Evolutionary conservation across 805 yeast species (phyloP), one percentile per base, ranked within the genome.

Genomic region (Myxozyma mucilagina): DNA sequence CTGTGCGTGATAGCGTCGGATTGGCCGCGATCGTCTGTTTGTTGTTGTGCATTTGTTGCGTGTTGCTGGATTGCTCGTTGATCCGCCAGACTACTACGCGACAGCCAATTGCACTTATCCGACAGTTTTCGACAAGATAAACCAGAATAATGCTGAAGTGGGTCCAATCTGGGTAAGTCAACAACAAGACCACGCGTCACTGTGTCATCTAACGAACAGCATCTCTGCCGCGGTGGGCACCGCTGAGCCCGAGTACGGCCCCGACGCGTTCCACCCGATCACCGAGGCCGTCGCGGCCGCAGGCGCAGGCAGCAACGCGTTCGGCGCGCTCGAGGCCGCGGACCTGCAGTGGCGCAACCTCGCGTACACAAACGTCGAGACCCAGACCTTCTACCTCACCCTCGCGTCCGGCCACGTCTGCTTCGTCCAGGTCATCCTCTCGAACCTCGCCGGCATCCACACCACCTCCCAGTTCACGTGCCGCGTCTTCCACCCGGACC

Each of bases 211-310:
- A n/a, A n/a, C n/a, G n/a, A n/a, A 41, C 45, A 53, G 62, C 24
- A 34, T 89, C 56, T 89, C 97, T n/a, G 94, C 96, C 5, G 94
- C 91, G 49, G 93, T 97, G 5, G 99, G 99, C 57, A 84, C 96
- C 11, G 97, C 97, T 1, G 99, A 94, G 75, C 99, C 99, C 31
- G 96, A 88, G 72, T 94, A 94, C 71, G 99, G 99, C 56, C 82
- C 87, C 44, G 97, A 87, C 53, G 96, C 96, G 44, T 89, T 94
- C 67, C 93, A 87, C 70, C 83, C 97, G n/a, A 84, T 92, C 60
- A 83, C 88, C 45, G 83, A 82, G 41, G 73, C 84, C 48, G 84
- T 87, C 49, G 82, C 78, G 36, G 76, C 70, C 64, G 79, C 80
- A 43, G n/a, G n/a, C n/a, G n/a, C n/a, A n/a, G n/a, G n/a, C n/a